Conservation (phyloP, 495 filamentous ascomycete genomes). For the Penicillium canescens region DNA sequence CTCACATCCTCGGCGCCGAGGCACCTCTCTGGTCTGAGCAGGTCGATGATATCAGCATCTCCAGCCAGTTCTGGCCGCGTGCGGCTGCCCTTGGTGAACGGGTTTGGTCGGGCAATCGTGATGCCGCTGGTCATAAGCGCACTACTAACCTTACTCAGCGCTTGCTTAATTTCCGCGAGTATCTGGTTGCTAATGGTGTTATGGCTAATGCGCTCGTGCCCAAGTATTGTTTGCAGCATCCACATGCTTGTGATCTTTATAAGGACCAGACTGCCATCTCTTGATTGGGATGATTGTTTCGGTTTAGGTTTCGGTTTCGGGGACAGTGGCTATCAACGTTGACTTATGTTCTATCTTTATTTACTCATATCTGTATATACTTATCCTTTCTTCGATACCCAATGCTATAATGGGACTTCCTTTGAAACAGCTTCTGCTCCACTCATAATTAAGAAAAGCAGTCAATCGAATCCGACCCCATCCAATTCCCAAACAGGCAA, state of each 20-base stretch:
- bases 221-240: conserved; percentile 57
- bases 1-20: conserved; percentile 49
- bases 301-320: too few species aligned
- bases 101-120: conserved; percentile 55
- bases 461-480: background rate
- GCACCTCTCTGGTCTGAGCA: conserved; percentile 58
- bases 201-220: conserved; percentile 48
- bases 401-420: conserved; percentile 8
- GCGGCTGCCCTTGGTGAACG: conserved; percentile 56
- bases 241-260: conserved; percentile 56
- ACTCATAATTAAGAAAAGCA: background rate
- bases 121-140: conserved; percentile 46
- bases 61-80: conserved; percentile 53
- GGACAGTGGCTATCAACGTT: too few species aligned
- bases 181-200: conserved; percentile 54
- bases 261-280: conserved; percentile 48
- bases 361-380: conserved; percentile 1
- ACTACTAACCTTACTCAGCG: conserved; percentile 54
- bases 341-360: too few species aligned
- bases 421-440: background rate
- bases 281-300: background rate
- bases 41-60: conserved; percentile 52
- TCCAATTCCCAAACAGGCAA: background rate
- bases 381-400: conserved; percentile 10
- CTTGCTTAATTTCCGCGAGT: conserved; percentile 59